Conservation (phyloP, 108 stramenopile species). For the Cyclotella atomus region DNA sequence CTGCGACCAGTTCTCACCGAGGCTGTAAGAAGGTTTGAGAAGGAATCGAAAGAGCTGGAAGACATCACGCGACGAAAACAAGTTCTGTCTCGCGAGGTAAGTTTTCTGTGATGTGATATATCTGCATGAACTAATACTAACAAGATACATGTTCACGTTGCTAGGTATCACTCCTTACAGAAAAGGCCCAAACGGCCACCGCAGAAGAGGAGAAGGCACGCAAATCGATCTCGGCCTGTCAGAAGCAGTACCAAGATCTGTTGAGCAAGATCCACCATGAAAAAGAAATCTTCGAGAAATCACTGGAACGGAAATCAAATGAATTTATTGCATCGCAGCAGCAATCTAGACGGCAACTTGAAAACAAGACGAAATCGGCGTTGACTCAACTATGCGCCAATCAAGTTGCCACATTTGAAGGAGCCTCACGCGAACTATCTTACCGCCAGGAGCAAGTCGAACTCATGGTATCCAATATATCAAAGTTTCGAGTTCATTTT, state of each 20-base stretch:
- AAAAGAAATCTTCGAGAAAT: conserved; percentile 6
- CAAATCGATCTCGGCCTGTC: background rate
- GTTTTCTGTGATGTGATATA: background rate
- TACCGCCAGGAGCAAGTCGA: conserved; percentile 41
- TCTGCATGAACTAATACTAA: background rate
- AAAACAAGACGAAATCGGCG: conserved; percentile 8
- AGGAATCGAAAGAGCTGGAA: conserved; percentile 27
- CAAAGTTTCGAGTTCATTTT: conserved; percentile 31
- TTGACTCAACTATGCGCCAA: conserved; percentile 38
- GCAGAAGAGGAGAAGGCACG: conserved; percentile 3
- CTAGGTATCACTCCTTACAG: conserved; percentile 39
- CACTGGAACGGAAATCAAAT: background rate
- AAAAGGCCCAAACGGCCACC: conserved; percentile 18
- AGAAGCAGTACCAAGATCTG: conserved; percentile 10
- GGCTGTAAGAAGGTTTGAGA: conserved; percentile 21
- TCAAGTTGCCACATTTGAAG: conserved; percentile 28
- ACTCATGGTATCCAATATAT: conserved; percentile 29
- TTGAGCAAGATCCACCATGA: conserved; percentile 9
- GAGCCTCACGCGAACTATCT: conserved; percentile 27
- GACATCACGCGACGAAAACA: conserved; percentile 37
- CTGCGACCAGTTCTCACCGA: conserved; percentile 28
- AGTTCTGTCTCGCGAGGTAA: conserved; percentile 26
- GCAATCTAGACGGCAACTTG: conserved; percentile 5
- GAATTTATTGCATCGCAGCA: conserved; percentile 23
- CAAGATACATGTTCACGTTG: background rate